Conservation (phyloP, 129 eudicot genomes). For the Solidago caesia region DNA sequence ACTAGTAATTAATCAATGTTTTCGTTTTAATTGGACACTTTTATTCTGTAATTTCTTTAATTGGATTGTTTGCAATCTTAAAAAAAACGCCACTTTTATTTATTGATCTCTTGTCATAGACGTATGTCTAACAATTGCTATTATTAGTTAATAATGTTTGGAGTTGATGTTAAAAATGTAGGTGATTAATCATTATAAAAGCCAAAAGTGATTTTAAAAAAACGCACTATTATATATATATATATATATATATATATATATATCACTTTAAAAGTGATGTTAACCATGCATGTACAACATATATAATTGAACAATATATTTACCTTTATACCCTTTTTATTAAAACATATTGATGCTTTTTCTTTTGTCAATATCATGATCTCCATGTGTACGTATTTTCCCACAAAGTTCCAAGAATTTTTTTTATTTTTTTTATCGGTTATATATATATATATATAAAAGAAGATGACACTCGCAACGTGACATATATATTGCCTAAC, state of each 20-base stretch:
- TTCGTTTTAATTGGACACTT: no score
- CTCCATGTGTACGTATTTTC: slow-evolving; percentile 21
- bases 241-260: not conserved
- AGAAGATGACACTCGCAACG: slow-evolving; percentile 18
- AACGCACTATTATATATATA: no score
- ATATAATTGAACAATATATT: not conserved
- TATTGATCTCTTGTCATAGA: not conserved
- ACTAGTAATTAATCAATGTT: no score
- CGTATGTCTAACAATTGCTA: not conserved
- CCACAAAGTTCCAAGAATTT: slow-evolving; percentile 19
- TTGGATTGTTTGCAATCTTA: not conserved
- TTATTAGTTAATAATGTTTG: slow-evolving; percentile 24
- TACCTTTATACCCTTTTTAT: not conserved
- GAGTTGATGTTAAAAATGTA: slow-evolving; percentile 3
- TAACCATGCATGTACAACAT: not conserved
- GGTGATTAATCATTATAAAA: no score
- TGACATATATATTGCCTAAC: slow-evolving; percentile 30
- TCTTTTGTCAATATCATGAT: not conserved
- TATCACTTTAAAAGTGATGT: not conserved
- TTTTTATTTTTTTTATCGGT: not conserved
- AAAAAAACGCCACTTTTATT: no score
- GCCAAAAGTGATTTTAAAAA: no score
- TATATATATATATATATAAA: not conserved
- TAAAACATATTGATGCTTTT: not conserved
- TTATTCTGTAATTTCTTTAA: not conserved